Conservation (phyloP, 1,284 basidiomycete genomes). For the Macrocybe sp. region DNA sequence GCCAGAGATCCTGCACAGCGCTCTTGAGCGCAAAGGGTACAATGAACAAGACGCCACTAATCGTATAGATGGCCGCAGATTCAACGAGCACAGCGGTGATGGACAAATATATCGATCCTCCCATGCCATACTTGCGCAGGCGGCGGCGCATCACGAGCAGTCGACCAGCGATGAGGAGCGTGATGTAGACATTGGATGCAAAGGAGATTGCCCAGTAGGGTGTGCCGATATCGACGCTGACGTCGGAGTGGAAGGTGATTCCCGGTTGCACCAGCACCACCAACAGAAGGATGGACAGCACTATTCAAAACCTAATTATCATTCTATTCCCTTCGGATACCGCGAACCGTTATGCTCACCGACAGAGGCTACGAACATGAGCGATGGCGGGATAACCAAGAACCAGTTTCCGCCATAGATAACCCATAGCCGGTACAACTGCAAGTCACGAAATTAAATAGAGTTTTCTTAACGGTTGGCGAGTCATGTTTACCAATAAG, state of each 20-base stretch:
- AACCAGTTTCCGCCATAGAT: not conserved
- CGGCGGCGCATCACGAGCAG: slow-evolving; percentile 15
- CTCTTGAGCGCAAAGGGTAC: slow-evolving; percentile 11
- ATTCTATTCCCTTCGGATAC: not conserved
- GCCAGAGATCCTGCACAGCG: no score
- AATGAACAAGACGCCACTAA: slow-evolving; percentile 18
- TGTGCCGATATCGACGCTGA: slow-evolving; percentile 5
- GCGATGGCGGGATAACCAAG: not conserved
- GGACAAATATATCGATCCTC: slow-evolving; percentile 15
- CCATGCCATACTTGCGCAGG: slow-evolving; percentile 10
- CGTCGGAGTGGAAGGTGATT: slow-evolving; percentile 3
- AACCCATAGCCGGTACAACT: slow-evolving; percentile 14
- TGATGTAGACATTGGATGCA: slow-evolving; percentile 19
- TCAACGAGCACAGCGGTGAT: slow-evolving; percentile 24
- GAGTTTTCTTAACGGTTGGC: not conserved
- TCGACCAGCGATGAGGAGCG: slow-evolving; percentile 16
- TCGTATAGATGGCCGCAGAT: slow-evolving; percentile 19
- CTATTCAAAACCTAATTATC: not conserved
- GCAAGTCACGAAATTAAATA: not conserved
- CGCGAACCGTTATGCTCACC: slow-evolving; percentile 10
- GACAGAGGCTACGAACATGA: slow-evolving; percentile 14
- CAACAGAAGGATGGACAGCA: not conserved
- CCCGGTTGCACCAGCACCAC: not conserved
- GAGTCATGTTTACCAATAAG: slow-evolving; percentile 18
- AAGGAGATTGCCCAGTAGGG: slow-evolving; percentile 17